Base-by-base conservation (phyloP, 2,329 filamentous ascomycete species). In the Aspergillus tamarii region DNA sequence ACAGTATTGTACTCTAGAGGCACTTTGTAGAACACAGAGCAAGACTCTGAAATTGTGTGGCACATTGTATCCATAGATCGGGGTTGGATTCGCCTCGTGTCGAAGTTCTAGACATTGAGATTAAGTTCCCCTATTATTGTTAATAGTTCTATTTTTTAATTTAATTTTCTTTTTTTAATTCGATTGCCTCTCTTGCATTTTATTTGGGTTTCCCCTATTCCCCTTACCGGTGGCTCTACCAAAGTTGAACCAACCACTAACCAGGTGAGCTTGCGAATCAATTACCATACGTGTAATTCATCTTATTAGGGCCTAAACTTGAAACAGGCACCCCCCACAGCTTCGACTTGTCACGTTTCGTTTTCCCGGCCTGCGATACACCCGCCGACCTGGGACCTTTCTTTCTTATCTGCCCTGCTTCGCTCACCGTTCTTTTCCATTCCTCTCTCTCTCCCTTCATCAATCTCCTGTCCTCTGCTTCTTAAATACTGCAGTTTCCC, bases 271-370 rank as follows among this genome's bases (percentile, higher is more conserved):
- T 55, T 55, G 52, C 52, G 52, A 55, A 55, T 55, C 52, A 55
- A 39, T 55, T 55, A 55, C 52, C 32, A 23, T 55, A 55, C 52
- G 6, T 39, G 52, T 55, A 55, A 21, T 55, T 55, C 34, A n/a
- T 46, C 43, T 61, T 60, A 36, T 64, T 61, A 60, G 64, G 67
- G 64, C 62, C 71, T 72, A 75, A 75, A 75, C 71, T 74, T 77
- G 75, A 77, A 77, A 77, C 76, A 73, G 70, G 66, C 48, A 45
- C 63, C 65, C 72, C 67, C 73, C 74, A 74, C 73, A 64, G 59
- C 65, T 58, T 61, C 57, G 63, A 64, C 57, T 67, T 65, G 67
- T 71, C 68, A 71, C 69, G 69, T 70, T 71, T 67, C 61, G 64
- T 66, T 63, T 66, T 66, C 54, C 61, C 65, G 66, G 64, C 65